phyloP scores from a whole-genome alignment of 2,329 filamentous ascomycete species.

The Sporothrix dimorphospora region DNA sequence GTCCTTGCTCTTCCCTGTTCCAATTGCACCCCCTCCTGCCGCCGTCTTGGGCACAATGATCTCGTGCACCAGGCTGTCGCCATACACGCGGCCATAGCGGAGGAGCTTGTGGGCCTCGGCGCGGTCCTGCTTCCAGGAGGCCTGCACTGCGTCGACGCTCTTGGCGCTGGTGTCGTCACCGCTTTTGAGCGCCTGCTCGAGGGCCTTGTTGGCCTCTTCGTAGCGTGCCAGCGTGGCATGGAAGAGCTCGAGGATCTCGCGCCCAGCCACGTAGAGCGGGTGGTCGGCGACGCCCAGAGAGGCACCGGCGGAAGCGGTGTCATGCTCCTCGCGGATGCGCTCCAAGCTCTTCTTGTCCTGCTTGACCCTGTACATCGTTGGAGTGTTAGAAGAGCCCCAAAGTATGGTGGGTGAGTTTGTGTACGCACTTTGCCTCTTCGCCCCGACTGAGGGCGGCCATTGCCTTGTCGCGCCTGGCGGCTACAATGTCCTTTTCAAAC shows the following conservation, averaged over 20 bases:
- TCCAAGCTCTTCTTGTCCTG: neutral
- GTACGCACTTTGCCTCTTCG: constrained; percentile 23
- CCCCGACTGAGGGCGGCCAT: constrained; percentile 19
- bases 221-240: constrained; percentile 27
- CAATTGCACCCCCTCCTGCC: no score
- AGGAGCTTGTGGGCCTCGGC: constrained; percentile 32
- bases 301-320: neutral
- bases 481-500: constrained; percentile 27
- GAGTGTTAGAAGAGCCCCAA: no score
- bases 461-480: constrained; percentile 19
- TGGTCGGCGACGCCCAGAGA: neutral
- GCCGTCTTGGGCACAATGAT: constrained; percentile 30
- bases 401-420: no score
- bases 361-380: neutral
- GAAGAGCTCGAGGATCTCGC: constrained; percentile 29
- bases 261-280: constrained; percentile 27
- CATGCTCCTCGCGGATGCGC: constrained; percentile 14
- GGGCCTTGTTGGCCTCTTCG: constrained; percentile 26
- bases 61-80: constrained; percentile 32
- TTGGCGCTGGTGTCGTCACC: neutral
- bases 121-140: constrained; percentile 33
- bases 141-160: neutral
- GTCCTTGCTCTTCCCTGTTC: no score
- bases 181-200: neutral
- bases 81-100: constrained; percentile 34